Evolutionary conservation across 768 basidiomycete species (phyloP).

Genomic region (Myochromella boudieri): DNA sequence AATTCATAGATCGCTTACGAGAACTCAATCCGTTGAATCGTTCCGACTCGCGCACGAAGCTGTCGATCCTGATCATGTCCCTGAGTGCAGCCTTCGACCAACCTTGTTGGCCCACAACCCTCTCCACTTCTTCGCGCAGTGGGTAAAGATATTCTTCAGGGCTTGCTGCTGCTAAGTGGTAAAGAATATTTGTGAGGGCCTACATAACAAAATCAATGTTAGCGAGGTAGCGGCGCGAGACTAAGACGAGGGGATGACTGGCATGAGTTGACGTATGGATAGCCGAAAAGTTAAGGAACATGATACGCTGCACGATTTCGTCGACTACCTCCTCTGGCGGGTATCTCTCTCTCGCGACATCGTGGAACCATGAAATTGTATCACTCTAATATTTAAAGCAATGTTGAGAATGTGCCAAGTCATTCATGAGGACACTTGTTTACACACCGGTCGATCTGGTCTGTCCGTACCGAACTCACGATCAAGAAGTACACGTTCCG

Average conservation of each 20-base stretch:
- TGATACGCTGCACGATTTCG: neutral
- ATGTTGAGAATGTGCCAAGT: too few relatives aligned
- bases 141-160: constrained; percentile 1
- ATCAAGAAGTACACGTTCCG: constrained; percentile 1
- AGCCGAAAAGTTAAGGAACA: constrained; percentile 1
- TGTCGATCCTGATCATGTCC: constrained; percentile 7
- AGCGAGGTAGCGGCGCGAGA: neutral
- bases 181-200: constrained; percentile 5
- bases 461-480: constrained; percentile 1
- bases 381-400: neutral
- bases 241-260: neutral
- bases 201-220: too few relatives aligned
- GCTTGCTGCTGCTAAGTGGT: constrained; percentile 2
- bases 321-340: neutral
- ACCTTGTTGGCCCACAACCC: neutral
- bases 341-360: neutral
- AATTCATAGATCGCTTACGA: neutral
- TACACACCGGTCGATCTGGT: constrained; percentile 1
- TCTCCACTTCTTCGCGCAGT: constrained; percentile 4
- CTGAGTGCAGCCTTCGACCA: constrained; percentile 7
- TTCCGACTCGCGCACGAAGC: constrained; percentile 4
- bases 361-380: constrained; percentile 1
- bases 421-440: too few relatives aligned
- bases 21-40: constrained; percentile 5
- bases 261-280: constrained; percentile 1